phyloP scores from a whole-genome alignment of 192 early-diverging fungal species.

The Glomus cerebriforme region DNA sequence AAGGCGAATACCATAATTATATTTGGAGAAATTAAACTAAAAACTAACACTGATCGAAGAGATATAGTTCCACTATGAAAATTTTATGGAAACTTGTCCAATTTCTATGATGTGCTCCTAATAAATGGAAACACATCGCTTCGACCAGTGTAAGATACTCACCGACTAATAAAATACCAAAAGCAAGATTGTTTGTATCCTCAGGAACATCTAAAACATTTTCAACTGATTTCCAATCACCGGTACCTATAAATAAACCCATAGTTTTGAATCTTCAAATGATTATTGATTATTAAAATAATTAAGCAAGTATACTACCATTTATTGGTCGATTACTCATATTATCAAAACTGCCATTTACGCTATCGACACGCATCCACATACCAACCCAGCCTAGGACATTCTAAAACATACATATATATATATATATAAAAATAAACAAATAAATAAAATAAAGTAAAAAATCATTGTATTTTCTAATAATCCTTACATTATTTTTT shows the following conservation, averaged over 20 bases:
- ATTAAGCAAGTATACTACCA: too few species aligned
- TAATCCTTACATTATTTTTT: not conserved
- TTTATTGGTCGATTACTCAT: not conserved
- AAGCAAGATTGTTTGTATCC: not conserved
- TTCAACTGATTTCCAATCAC: not conserved
- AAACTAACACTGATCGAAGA: too few species aligned
- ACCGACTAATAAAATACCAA: not conserved
- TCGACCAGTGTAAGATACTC: too few species aligned
- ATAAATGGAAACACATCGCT: too few species aligned
- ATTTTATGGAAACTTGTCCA: too few species aligned
- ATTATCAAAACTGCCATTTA: not conserved
- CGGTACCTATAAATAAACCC: not conserved
- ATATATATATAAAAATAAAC: not conserved
- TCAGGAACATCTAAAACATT: not conserved
- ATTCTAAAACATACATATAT: slow-evolving; percentile 9
- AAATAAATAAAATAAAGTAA: not conserved
- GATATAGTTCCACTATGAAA: too few species aligned
- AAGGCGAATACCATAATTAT: not conserved
- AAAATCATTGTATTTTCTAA: not conserved
- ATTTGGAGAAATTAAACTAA: too few species aligned
- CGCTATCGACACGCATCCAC: slow-evolving; percentile 1
- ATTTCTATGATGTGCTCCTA: too few species aligned
- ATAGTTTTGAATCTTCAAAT: too few species aligned
- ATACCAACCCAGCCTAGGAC: not conserved
- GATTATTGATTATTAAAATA: too few species aligned